Evolutionary conservation across 2,329 filamentous ascomycete species (phyloP).

Genomic region (Fusarium oxysporum): DNA sequence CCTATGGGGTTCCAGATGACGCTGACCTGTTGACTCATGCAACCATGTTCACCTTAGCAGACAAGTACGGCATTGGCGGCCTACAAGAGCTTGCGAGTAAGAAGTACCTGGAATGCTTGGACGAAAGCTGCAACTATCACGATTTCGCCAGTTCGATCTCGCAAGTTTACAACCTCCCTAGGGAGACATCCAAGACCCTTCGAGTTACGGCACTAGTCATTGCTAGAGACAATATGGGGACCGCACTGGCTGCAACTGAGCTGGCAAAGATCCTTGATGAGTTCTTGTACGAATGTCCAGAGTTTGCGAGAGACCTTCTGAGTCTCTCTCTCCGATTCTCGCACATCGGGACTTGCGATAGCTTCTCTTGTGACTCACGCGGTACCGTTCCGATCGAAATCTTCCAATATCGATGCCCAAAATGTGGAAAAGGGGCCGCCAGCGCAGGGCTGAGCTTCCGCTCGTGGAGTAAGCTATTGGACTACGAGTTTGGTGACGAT

Average conservation of each 20-base stretch:
- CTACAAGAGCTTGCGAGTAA: neutral
- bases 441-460: rapidly evolving
- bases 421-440: neutral
- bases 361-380: neutral
- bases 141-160: neutral
- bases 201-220: rapidly evolving
- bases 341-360: rapidly evolving
- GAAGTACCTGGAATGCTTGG: neutral
- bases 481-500: rapidly evolving
- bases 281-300: neutral
- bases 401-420: neutral
- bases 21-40: neutral
- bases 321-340: neutral
- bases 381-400: neutral
- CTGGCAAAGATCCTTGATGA: neutral
- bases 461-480: neutral
- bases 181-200: rapidly evolving
- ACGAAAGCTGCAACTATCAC: neutral
- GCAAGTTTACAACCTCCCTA: rapidly evolving
- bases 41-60: neutral
- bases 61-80: neutral
- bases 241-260: rapidly evolving
- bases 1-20: neutral
- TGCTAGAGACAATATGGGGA: rapidly evolving
- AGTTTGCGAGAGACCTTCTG: neutral